Base-by-base conservation (phyloP, 805 yeast genomes). In the Barnettozyma pratensis region DNA sequence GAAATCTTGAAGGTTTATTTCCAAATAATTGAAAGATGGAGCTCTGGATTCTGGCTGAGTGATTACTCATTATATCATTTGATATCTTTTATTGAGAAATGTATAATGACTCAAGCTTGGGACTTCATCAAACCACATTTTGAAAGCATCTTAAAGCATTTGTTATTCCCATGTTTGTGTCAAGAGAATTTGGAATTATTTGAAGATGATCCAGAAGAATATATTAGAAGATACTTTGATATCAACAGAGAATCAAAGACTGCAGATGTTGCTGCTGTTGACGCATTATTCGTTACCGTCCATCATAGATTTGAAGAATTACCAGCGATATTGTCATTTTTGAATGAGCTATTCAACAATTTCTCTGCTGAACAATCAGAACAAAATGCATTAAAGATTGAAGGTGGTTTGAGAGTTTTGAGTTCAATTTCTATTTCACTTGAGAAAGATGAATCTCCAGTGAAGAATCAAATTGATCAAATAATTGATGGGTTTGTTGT, bases 121-220 rank as follows among this genome's bases (percentile, higher is more conserved):
- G 64, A 70, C 1, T 60, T 78, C 14, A 68, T 92, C 46, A 76
- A 82, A 58, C 84, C 86, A 0, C 84, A 84, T 60, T 70, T 80
- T 46, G 81, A 80, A 37, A 76, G 79, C 10, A 70, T 92, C 28
- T 69, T 91, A 42, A 70, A 80, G 35, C 88, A 81, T 56, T 76
- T 92, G 43, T 71, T 91, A 10, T 84, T 80, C 65, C 96, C 96
- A 0, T 74, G 85, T 55, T 63, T 92, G 47, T 81, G 92, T 57
- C 86, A 94, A 3, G 80, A 77, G 38, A 79, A 80, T 41, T 70
- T 87, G 48, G 94, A 87, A 59, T 65, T 80, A 28, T 88, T 84
- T 67, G 95, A 89, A 51, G 82, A 78, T 50, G 97, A 91, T 59
- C 96, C 96, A 2, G 85, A 80, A 50, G 97, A 91, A 63, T 94